phyloP scores from a whole-genome alignment of 2,329 filamentous ascomycete species.

The Furcasterigmium furcatum region DNA sequence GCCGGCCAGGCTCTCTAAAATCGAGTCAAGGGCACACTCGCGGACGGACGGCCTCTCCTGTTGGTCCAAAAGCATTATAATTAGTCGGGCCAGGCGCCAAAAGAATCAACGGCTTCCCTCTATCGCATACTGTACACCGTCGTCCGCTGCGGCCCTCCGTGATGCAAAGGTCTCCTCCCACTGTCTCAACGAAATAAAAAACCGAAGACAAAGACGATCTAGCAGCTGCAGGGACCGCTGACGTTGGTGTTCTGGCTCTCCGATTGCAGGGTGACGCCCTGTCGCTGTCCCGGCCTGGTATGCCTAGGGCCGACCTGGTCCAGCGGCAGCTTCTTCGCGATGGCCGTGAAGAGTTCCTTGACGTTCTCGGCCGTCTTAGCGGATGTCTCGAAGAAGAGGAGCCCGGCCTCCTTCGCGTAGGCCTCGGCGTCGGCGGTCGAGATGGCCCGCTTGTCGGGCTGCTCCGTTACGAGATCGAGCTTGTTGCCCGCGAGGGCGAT shows the following conservation, averaged over 20 bases:
- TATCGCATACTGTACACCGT: conserved; percentile 3
- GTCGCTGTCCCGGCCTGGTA: conserved; percentile 62
- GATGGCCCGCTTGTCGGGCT: conserved; percentile 94
- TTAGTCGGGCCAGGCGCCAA: background rate
- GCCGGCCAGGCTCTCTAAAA: too few species aligned
- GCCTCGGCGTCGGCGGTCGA: conserved; percentile 86
- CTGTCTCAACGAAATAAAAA: too few species aligned
- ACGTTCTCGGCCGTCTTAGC: conserved; percentile 98
- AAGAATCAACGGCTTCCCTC: conserved; percentile 1
- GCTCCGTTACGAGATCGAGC: conserved; percentile 89
- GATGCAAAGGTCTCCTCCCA: too few species aligned
- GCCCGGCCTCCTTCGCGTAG: conserved; percentile 87
- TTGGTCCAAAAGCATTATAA: background rate
- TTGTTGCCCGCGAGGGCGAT: conserved; percentile 98
- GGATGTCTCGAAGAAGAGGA: conserved; percentile 98
- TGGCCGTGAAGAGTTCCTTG: conserved; percentile 90
- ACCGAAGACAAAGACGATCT: conserved; percentile 19
- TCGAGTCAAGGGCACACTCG: too few species aligned
- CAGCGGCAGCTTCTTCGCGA: conserved; percentile 94
- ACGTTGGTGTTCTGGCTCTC: conserved; percentile 57
- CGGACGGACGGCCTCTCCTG: too few species aligned
- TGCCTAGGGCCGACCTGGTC: conserved; percentile 94
- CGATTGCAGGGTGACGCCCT: conserved; percentile 53
- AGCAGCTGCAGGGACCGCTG: conserved; percentile 55
- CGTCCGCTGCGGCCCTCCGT: background rate